Conservation (phyloP, 2,329 filamentous ascomycete genomes). For the Ceratocystis papillata region DNA sequence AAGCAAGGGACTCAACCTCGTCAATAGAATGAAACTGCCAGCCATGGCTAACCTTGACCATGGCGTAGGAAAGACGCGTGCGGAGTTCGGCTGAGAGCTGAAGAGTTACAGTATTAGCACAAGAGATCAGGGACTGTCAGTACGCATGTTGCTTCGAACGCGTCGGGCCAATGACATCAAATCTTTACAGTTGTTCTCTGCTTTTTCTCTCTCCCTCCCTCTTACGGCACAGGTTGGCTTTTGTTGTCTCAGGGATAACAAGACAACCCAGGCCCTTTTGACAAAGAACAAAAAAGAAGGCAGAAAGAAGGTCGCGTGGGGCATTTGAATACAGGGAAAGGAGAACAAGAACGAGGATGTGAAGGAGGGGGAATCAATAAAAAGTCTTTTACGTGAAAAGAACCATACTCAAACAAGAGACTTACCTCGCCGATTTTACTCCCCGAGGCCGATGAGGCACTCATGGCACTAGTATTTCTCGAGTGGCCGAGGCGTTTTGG, state of each 20-base stretch:
- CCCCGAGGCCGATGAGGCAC: constrained; percentile 45
- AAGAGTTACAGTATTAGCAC: constrained; percentile 1
- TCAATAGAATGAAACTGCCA: constrained; percentile 72
- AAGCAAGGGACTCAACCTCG: constrained; percentile 65
- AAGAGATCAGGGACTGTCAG: background rate
- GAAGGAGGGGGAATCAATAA: background rate
- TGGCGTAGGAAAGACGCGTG: constrained; percentile 79
- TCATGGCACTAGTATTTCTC: constrained; percentile 56
- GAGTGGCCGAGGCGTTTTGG: constrained; percentile 45
- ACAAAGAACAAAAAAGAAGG: constrained; percentile 10
- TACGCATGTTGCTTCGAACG: background rate
- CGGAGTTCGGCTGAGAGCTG: constrained; percentile 70
- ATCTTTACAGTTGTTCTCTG: background rate
- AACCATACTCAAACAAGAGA: background rate
- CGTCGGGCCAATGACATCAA: background rate
- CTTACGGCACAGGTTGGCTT: background rate
- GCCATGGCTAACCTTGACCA: constrained; percentile 83
- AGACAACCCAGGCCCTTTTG: background rate
- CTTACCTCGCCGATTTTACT: constrained; percentile 55
- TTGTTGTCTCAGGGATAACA: constrained; percentile 10
- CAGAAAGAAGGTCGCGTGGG: background rate
- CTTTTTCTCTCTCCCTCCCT: background rate
- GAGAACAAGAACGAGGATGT: background rate
- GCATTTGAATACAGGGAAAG: background rate
- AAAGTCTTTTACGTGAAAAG: background rate